Base-by-base conservation (phyloP, 2,329 filamentous ascomycete species). In the Pestalotiopsis sp. region DNA sequence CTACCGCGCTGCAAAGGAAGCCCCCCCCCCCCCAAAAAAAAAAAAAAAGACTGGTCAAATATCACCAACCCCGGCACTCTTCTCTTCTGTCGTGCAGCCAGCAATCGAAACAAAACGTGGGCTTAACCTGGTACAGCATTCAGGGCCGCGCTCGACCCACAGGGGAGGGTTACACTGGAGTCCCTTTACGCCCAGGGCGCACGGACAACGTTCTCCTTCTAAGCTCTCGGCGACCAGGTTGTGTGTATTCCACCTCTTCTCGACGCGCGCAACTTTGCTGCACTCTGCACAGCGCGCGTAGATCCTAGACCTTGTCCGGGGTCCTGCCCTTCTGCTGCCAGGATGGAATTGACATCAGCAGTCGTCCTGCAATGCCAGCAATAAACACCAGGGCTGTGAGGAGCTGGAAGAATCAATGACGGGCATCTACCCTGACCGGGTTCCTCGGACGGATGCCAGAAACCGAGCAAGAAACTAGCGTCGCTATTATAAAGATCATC, bases 401-500 rank as follows among this genome's bases (percentile, higher is more conserved):
- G 44, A 20, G 44, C 17, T n/a, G 14, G 44, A 52, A 52, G 20
- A 52, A 52, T 52, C 44, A 20, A 52, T 52, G 44, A 52, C 44
- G 44, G 44, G 44, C 44, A n/a, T 52, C 44, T 52, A 20, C 17
- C 17, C 7, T 52, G 44, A 52, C 17, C 44, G 17, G 20, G 44
- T 17, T 52, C 44, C 17, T 52, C 17, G 44, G 44, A 11, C 38
- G 40, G 60, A 38, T 24, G 39, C 20, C 30, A 14, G 20, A 22
- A 52, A 39, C 13, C n/a, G 38, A 39, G 13, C 13, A 39, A n/a
- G 5, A 52, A 63, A 63, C 38, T 17, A 22, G 38, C 60, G 60
- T 39, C 38, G 24, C 39, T 35, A 39, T 61, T 63, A 63, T 63
- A 63, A 63, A 63, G 60, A 48, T 63, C 20, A 30, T 24, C 60